Evolutionary conservation across 2,329 filamentous ascomycete genomes (phyloP).

Genomic region (Ceratocystis eucalypticola): DNA sequence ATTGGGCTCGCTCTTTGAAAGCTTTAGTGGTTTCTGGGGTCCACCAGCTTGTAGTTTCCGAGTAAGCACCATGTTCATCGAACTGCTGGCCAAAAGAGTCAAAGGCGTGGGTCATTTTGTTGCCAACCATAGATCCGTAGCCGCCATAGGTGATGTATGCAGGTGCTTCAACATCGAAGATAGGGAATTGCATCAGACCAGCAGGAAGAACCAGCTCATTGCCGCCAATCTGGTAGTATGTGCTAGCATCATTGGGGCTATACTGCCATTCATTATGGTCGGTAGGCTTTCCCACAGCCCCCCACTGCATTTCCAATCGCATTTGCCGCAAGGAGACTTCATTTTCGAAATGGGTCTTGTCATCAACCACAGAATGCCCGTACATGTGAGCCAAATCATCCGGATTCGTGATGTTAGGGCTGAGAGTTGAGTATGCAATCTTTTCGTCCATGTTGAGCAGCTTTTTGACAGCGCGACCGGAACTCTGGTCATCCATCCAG

Average conservation of each 20-base stretch:
- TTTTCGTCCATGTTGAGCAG: conserved; percentile 56
- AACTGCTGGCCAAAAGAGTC: conserved; percentile 52
- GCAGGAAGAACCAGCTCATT: conserved; percentile 58
- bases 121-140: conserved; percentile 53
- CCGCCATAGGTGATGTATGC: conserved; percentile 55
- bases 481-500: conserved; percentile 53
- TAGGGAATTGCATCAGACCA: conserved; percentile 55
- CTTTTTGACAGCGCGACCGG: conserved; percentile 47
- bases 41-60: conserved; percentile 55
- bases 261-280: conserved; percentile 48
- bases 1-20: conserved; percentile 47
- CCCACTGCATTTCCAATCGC: conserved; percentile 38
- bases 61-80: conserved; percentile 34
- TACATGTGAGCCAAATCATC: conserved; percentile 46
- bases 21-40: conserved; percentile 42
- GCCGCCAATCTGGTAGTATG: conserved; percentile 48
- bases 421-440: conserved; percentile 52
- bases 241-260: conserved; percentile 49
- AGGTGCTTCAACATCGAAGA: conserved; percentile 50
- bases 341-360: conserved; percentile 44
- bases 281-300: conserved; percentile 44
- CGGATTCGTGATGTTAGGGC: conserved; percentile 48
- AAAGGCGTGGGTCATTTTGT: conserved; percentile 58
- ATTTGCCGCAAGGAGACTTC: conserved; percentile 37
- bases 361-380: conserved; percentile 35